These are phyloP conservation scores for Myochromella boudieri DNA, from an alignment of 768 basidiomycete species.

Conservation along the genomic window DNA sequence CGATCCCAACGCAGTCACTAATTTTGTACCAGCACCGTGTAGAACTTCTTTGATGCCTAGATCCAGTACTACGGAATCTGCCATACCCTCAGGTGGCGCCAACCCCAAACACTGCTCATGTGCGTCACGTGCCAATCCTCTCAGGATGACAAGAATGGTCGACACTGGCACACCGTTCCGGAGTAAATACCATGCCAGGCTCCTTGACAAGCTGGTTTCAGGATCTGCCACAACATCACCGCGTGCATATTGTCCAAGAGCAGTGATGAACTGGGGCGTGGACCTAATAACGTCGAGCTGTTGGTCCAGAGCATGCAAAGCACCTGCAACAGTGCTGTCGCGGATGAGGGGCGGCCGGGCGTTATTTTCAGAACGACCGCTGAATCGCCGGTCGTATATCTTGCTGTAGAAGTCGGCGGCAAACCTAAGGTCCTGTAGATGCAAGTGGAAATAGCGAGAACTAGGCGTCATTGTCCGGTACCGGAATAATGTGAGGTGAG, in stretches of 20 bases:
- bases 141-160: conserved; percentile 61
- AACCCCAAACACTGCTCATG: conserved; percentile 52
- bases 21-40: conserved; percentile 81
- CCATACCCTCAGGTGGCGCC: conserved; percentile 53
- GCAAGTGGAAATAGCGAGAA: conserved; percentile 63
- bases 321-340: conserved; percentile 68
- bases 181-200: conserved; percentile 71
- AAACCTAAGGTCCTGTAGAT: conserved; percentile 73
- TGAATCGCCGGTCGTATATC: conserved; percentile 73
- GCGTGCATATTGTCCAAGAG: conserved; percentile 55
- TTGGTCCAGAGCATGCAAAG: conserved; percentile 60
- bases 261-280: conserved; percentile 37
- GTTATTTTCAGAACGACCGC: conserved; percentile 67
- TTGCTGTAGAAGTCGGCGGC: conserved; percentile 75
- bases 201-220: conserved; percentile 30
- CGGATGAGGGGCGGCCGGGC: conserved; percentile 66
- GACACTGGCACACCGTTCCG: conserved; percentile 71
- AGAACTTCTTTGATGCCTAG: conserved; percentile 79
- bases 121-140: conserved; percentile 61
- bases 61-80: conserved; percentile 35
- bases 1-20: conserved; percentile 65
- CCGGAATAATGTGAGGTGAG: conserved; percentile 70
- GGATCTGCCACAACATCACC: conserved; percentile 42
- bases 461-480: conserved; percentile 61
- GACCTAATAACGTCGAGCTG: conserved; percentile 48